Evolutionary conservation across 2,329 filamentous ascomycete species (phyloP).

Genomic region (Colletotrichum australisinense): DNA sequence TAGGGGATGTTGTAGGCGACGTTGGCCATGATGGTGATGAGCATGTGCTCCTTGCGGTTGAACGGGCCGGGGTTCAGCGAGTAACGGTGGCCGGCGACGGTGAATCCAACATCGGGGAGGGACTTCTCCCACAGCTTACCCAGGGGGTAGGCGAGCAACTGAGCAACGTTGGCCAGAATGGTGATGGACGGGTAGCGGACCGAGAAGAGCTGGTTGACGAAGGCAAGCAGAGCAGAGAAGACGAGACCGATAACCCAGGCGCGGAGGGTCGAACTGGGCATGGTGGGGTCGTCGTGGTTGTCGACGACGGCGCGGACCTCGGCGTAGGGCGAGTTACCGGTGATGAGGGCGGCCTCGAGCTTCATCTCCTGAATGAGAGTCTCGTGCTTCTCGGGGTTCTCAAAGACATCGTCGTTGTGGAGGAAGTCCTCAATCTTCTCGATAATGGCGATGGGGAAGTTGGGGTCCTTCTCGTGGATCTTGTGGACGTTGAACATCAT

Average conservation of each 20-base stretch:
- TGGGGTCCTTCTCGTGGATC: slow-evolving; percentile 56
- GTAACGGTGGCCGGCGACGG: slow-evolving; percentile 45
- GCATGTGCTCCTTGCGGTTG: slow-evolving; percentile 64
- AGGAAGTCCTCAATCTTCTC: slow-evolving; percentile 53
- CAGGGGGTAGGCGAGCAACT: slow-evolving; percentile 50
- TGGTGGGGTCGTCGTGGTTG: slow-evolving; percentile 50
- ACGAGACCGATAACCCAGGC: slow-evolving; percentile 49
- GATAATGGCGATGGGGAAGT: slow-evolving; percentile 54
- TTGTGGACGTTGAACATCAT: slow-evolving; percentile 51
- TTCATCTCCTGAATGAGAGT: slow-evolving; percentile 47
- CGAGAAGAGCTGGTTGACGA: slow-evolving; percentile 51
- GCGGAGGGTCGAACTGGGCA: slow-evolving; percentile 50
- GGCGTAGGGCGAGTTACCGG: slow-evolving; percentile 47
- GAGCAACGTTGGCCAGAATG: slow-evolving; percentile 50
- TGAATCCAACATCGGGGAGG: slow-evolving; percentile 48
- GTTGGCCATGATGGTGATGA: slow-evolving; percentile 67
- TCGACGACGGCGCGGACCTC: slow-evolving; percentile 54
- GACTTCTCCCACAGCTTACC: slow-evolving; percentile 48
- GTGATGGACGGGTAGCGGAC: slow-evolving; percentile 50
- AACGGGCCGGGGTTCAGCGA: slow-evolving; percentile 61
- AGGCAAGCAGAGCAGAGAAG: slow-evolving; percentile 46
- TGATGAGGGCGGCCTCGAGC: slow-evolving; percentile 46
- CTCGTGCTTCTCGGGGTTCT: slow-evolving; percentile 50
- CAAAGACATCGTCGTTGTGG: slow-evolving; percentile 43
- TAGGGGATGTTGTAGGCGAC: slow-evolving; percentile 55